Conservation (phyloP, 1,284 basidiomycete species). For the Vanrija pseudolonga region DNA sequence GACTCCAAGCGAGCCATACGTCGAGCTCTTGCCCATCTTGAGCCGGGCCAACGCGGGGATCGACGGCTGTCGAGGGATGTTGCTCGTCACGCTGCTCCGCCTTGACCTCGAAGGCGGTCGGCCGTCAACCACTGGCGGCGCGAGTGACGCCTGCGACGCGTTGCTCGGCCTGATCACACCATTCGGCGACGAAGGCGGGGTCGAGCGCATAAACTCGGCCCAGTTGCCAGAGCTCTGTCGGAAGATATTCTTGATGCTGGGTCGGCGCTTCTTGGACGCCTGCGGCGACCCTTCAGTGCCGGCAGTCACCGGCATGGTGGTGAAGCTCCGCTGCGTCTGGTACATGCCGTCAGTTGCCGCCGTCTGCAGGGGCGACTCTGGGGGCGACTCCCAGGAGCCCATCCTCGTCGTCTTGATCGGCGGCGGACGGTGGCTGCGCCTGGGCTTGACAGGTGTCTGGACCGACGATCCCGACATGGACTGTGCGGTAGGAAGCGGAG, state of each 20-base stretch:
- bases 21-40: background rate
- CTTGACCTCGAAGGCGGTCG: background rate
- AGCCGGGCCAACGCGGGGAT: slow-evolving; percentile 12
- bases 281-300: background rate
- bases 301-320: background rate
- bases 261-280: slow-evolving; percentile 19
- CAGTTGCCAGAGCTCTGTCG: slow-evolving; percentile 39
- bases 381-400: slow-evolving; percentile 6
- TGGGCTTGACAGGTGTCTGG: slow-evolving; percentile 1
- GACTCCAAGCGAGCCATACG: slow-evolving; percentile 5
- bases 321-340: background rate
- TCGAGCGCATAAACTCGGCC: slow-evolving; percentile 30
- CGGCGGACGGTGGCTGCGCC: slow-evolving; percentile 5
- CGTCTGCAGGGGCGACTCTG: slow-evolving; percentile 2
- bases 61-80: slow-evolving; percentile 7
- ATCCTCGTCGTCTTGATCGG: slow-evolving; percentile 9
- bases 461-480: background rate
- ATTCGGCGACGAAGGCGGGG: slow-evolving; percentile 6
- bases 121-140: background rate
- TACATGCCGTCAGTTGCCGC: background rate
- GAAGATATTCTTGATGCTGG: slow-evolving; percentile 37
- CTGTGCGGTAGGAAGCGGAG: background rate
- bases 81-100: background rate
- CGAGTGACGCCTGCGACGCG: background rate
- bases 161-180: no score